Conservation (phyloP, 257 asterid species). For the Fraxinus pennsylvanica region DNA sequence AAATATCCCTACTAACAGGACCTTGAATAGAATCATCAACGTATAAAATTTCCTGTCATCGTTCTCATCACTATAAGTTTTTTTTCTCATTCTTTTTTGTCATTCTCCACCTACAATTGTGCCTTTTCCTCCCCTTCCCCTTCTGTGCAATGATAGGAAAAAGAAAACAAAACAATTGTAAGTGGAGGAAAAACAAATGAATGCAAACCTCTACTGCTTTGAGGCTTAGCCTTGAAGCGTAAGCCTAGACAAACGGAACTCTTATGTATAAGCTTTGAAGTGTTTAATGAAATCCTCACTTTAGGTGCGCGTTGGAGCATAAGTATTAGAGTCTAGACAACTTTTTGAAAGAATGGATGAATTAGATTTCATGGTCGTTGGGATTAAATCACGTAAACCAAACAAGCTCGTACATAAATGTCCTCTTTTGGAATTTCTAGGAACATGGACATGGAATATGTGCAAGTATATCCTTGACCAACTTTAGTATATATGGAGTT, state of each 20-base stretch:
- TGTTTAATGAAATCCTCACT: neutral
- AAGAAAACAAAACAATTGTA: neutral
- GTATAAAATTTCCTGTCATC: neutral
- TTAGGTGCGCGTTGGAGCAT: neutral
- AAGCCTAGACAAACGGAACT: neutral
- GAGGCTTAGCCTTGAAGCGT: neutral
- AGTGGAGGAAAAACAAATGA: neutral
- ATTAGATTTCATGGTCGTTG: neutral
- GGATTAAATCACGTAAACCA: neutral
- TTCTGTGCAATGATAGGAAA: neutral
- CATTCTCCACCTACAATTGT: neutral
- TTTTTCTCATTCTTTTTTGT: neutral
- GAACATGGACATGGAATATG: neutral
- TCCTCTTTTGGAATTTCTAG: neutral
- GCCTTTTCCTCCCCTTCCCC: neutral
- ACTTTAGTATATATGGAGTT: neutral
- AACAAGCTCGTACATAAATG: neutral
- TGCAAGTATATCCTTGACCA: neutral
- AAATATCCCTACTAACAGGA: neutral
- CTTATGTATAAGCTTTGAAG: neutral
- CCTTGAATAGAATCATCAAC: neutral
- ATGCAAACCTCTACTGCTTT: neutral
- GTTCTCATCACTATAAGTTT: neutral
- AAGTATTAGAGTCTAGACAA: neutral
- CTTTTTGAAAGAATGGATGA: neutral